A percentile compares a stretch with the other conserved stretches of the same genome.
phyloP scores from a whole-genome alignment of 1,284 basidiomycete genomes.

The Phenoliferia sp. region DNA sequence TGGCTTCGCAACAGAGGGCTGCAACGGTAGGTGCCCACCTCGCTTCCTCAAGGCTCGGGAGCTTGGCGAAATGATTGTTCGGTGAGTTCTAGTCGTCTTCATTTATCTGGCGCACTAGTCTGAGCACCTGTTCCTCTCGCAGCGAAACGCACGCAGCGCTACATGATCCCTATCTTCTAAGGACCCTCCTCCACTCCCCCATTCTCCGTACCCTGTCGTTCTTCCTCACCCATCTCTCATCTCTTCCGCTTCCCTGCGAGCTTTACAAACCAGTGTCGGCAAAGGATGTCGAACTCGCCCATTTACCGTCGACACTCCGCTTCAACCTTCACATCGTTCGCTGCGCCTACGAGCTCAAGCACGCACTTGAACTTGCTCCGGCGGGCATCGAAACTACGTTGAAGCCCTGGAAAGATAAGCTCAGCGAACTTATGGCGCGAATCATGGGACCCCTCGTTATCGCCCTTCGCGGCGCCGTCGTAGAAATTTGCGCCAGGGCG shows the following conservation, averaged over 20 bases:
- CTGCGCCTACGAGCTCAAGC: constrained; percentile 32
- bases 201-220: constrained; percentile 36
- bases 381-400: constrained; percentile 34
- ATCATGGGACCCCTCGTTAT: constrained; percentile 35
- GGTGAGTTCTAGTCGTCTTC: constrained; percentile 13
- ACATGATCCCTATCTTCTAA: constrained; percentile 37
- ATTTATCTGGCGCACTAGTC: neutral
- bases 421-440: constrained; percentile 31
- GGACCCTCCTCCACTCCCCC: constrained; percentile 36
- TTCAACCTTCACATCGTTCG: constrained; percentile 36
- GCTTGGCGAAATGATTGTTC: constrained; percentile 28
- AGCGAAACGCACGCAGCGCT: constrained; percentile 32
- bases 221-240: constrained; percentile 36
- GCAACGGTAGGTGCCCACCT: constrained; percentile 24
- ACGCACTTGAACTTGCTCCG: constrained; percentile 22
- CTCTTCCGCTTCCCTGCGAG: constrained; percentile 30
- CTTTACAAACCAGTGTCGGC: neutral
- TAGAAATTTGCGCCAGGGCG: constrained; percentile 10
- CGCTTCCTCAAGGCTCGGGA: constrained; percentile 23
- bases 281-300: constrained; percentile 31
- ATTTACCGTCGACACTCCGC: constrained; percentile 25
- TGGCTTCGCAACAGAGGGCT: neutral
- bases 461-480: constrained; percentile 8
- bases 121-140: neutral
- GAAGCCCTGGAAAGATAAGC: constrained; percentile 34